Base-by-base conservation (phyloP, 257 asterid genomes). In the Solanum medicagineum region DNA sequence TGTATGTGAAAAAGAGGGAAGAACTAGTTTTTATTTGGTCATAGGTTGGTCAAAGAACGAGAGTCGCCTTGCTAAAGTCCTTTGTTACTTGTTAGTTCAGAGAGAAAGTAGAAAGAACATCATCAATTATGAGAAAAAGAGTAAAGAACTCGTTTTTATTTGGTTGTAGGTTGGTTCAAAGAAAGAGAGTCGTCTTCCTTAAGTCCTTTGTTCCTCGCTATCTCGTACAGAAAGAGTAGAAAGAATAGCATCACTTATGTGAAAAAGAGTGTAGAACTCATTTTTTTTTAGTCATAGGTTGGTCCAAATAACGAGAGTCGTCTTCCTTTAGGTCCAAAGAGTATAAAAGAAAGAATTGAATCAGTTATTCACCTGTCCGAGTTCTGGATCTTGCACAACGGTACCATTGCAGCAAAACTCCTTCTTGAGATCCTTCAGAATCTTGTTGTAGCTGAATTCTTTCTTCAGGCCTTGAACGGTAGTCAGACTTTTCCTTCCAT, bases 401-500 rank as follows among this genome's bases (percentile, higher is more conserved):
- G 83, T 79, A 53, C 83, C 83, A 79, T 79, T 79, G 83, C 83
- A 79, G 65, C 83, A 79, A 14, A 79, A 79, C 17, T 79, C 83
- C 26, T 79, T 79, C 83, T 79, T 79, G 65, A 79, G 65, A 47
- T 79, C 83, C 26, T 79, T 79, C 1, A 79, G 83, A 53, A 83
- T 70, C 47, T 81, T 81, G 26, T 81, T 63, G 75, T 81, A 81
- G 59, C 85, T 83, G 80, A 62, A 83, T 66, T 83, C 85, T 45
- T 51, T 62, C 63, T 83, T 83, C 29, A 83, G 85, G 32, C 83
- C 86, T 44, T 84, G 86, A n/a, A 84, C 86, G 0, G 86, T 84
- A 53, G 86, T 84, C 80, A 84, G 22, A 56, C 86, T 70, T 73
- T 84, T 84, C 53, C 81, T 84, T 8, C 86, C 86, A 57, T 84